Evolutionary conservation across 208 protist genomes (phyloP).

Genomic region (Leishmania lainsoni): DNA sequence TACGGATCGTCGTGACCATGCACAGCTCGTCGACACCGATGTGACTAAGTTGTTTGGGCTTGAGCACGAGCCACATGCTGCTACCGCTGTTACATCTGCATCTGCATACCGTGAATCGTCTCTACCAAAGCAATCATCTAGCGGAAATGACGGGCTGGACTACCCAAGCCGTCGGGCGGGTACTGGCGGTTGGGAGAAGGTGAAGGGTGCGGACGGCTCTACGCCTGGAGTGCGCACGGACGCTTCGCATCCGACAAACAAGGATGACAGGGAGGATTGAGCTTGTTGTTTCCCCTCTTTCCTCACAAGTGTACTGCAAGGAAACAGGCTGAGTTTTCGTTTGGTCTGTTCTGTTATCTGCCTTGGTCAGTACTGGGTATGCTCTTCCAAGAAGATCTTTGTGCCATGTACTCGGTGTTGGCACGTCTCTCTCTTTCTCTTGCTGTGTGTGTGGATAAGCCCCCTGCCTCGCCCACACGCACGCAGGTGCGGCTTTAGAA

Average conservation of each 20-base stretch:
- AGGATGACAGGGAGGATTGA: neutral
- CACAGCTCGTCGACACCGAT: constrained; percentile 44
- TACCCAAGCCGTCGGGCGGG: constrained; percentile 9
- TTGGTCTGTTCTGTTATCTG: neutral
- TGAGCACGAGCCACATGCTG: neutral
- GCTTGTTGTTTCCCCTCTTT: neutral
- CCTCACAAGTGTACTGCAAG: too few species aligned
- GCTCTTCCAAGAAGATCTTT: too few species aligned
- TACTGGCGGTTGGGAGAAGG: constrained; percentile 14
- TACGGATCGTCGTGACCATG: constrained; percentile 35
- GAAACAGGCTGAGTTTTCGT: too few species aligned
- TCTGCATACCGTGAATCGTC: constrained; percentile 2
- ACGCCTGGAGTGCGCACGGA: neutral
- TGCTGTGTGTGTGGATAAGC: too few species aligned
- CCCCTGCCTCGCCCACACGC: neutral
- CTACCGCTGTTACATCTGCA: neutral
- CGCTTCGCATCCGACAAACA: neutral
- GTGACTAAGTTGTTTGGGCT: constrained; percentile 37
- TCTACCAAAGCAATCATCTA: constrained; percentile 5
- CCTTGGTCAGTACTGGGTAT: neutral
- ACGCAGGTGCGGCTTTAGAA: neutral
- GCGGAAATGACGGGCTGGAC: neutral
- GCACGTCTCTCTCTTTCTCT: neutral
- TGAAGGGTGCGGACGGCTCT: neutral
- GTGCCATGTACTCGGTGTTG: too few species aligned